These are phyloP conservation scores for Eucalyptus sp. DNA, from an alignment of 345 rosid genomes.

Conservation along the genomic window DNA sequence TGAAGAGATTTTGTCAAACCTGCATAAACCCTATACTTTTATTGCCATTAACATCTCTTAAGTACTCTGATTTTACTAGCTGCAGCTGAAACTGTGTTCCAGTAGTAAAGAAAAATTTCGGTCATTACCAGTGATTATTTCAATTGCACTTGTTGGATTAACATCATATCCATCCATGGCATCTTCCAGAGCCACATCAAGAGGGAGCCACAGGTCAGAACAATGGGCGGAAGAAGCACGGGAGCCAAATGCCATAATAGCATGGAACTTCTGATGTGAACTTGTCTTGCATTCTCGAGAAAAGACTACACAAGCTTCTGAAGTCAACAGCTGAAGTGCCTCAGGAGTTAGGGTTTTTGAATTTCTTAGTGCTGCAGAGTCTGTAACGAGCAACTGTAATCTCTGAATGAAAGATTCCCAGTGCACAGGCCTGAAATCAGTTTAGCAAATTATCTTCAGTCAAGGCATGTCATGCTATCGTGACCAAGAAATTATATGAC, in stretches of 20 bases:
- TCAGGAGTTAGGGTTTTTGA: conserved; percentile 32
- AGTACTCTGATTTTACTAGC: background rate
- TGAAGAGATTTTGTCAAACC: conserved; percentile 79
- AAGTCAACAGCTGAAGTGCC: conserved; percentile 45
- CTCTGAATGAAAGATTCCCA: conserved; percentile 63
- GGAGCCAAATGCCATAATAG: conserved; percentile 52
- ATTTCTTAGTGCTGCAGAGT: conserved; percentile 47
- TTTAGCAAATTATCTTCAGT: background rate
- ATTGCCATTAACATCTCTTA: background rate
- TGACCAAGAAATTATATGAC: background rate
- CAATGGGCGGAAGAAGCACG: conserved; percentile 50
- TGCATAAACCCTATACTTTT: conserved; percentile 15
- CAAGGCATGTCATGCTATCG: background rate
- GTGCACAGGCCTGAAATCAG: conserved; percentile 34
- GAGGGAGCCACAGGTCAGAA: conserved; percentile 91
- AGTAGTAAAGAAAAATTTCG: background rate
- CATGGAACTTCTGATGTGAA: conserved; percentile 34
- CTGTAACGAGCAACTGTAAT: conserved; percentile 39
- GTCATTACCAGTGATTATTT: conserved; percentile 59
- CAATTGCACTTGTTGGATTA: conserved; percentile 61
- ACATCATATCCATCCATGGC: conserved; percentile 90
- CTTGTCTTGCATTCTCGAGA: conserved; percentile 33
- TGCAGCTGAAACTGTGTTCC: background rate
- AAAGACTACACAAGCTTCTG: conserved; percentile 20
- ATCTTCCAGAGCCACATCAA: conserved; percentile 89